Evolutionary conservation across 768 basidiomycete genomes (phyloP), one percentile per base, ranked within the genome.

Genomic region (Strobilomyces dryophilus): DNA sequence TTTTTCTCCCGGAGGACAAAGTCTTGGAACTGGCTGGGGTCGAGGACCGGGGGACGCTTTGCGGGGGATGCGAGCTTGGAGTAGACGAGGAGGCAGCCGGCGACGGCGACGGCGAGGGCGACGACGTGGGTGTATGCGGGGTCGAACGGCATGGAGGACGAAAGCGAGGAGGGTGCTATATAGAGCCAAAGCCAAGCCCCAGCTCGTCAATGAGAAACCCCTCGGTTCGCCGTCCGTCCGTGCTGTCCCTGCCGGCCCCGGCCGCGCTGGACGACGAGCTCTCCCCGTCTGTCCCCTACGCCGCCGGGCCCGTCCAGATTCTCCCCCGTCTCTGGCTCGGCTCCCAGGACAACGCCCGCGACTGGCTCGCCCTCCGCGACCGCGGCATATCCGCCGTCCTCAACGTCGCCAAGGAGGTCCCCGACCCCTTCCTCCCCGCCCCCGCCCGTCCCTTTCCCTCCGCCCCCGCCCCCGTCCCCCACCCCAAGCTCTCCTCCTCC

Each of bases 371-470:
- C 26, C 82, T 95, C 53, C 63, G 81, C 21, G 79, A 87, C 47
- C 80, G 84, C 32, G 82, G 85, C 36, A 92, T 95, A 64, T 81
- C 78, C 56, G 82, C 87, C 42, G 80, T 95, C 20, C 80, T 95
- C 69, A 95, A 95, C 67, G 94, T 95, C 32, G 93, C 93, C 43
- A 93, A 95, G 73, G 93, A 97, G 69, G 89, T 97, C 57, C 67
- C 76, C 41, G 81, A 82, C n/a, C 82, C 85, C 46, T 82, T 89
- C 62, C 85, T 88, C 62, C 58, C 74, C 26, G 60, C 69, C 29
- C 61, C 66, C 41, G 59, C 75, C 2, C 83, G 87, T 17, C 72
- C 81, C 14, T 81, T 82, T 46, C 75, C 79, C 4, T 89, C 87
- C n/a, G 81, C 85, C 4, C 87, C 87, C 27, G 80, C 87, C 59